Base-by-base conservation (phyloP, 2,329 filamentous ascomycete species). In the Calycina marina region DNA sequence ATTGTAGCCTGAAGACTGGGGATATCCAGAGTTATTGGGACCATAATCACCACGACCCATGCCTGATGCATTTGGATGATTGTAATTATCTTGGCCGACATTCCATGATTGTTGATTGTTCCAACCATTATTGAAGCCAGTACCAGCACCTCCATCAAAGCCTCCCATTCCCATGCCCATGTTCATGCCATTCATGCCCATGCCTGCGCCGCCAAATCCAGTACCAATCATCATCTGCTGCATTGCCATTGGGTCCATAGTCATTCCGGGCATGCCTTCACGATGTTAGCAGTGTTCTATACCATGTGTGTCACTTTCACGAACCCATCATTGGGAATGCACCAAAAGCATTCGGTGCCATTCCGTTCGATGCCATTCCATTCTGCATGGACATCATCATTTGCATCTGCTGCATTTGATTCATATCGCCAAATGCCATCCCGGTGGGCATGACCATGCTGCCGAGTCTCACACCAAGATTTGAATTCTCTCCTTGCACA, bases 21-120 rank as follows among this genome's bases (percentile, higher is more conserved):
- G 40, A 69, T 70, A 82, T 63, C 75, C 76, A 67, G 73, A 67
- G 67, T 79, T 78, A 72, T 77, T 75, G 63, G 70, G 69, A 63
- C 77, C 77, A 73, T 71, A 83, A 63, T 82, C 77, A 80, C 76
- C 74, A 67, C 68, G 67, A 61, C 73, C 75, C 71, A 81, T 81
- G 67, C 74, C 73, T 52, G 61, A 69, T 79, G 62, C 72, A 80
- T 73, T 83, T 79, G 73, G 69, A 75, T 73, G 68, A 75, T 74
- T 85, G 76, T 73, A 83, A 78, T 82, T 84, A 82, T 82, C 77
- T 77, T 79, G 77, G 67, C 73, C 48, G 67, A 73, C 72, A 76
- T 77, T 80, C 78, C 77, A 84, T 67, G 76, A 73, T 63, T 81
- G 76, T 62, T 78, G 77, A 65, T 69, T 69, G 67, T 77, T 80